These are phyloP conservation scores for Penicillium crustosum DNA, from an alignment of 2,329 filamentous ascomycete species.

Conservation along the genomic window DNA sequence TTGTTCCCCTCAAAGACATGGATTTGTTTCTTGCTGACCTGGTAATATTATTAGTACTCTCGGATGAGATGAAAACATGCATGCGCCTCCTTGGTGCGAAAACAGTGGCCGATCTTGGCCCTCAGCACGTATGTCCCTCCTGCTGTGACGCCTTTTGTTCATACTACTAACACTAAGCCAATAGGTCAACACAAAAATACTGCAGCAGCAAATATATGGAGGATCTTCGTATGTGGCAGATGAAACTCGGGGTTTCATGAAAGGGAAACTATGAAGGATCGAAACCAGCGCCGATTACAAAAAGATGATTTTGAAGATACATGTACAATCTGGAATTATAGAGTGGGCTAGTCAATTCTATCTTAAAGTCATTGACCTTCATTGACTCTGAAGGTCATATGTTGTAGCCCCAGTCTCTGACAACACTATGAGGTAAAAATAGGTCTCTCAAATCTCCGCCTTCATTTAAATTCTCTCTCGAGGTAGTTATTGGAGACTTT, in stretches of 20 bases:
- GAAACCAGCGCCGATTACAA: not conserved
- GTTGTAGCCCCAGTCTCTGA: not conserved
- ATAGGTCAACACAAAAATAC: not conserved
- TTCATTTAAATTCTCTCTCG: not conserved
- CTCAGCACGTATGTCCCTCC: slow-evolving; percentile 1
- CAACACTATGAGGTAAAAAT: not conserved
- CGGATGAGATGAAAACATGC: slow-evolving; percentile 12
- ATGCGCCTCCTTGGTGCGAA: slow-evolving; percentile 11
- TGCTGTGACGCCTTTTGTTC: not conserved
- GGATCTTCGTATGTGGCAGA: not conserved
- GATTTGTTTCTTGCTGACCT: not conserved
- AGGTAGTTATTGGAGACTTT: accelerated
- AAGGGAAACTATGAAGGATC: not conserved
- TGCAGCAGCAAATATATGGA: not conserved
- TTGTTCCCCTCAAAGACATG: slow-evolving; percentile 4
- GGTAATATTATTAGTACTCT: not conserved
- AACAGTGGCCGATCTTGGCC: slow-evolving; percentile 6
- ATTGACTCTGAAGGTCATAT: not conserved
- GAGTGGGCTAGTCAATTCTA: not conserved
- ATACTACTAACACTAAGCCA: not conserved
- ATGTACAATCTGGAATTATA: not conserved
- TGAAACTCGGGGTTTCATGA: not conserved
- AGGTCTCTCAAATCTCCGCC: not conserved
- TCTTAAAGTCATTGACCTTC: not conserved
- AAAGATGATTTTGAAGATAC: not conserved